Evolutionary conservation across 257 asterid genomes (phyloP).

Genomic region (Solanum pimpinellifolium): DNA sequence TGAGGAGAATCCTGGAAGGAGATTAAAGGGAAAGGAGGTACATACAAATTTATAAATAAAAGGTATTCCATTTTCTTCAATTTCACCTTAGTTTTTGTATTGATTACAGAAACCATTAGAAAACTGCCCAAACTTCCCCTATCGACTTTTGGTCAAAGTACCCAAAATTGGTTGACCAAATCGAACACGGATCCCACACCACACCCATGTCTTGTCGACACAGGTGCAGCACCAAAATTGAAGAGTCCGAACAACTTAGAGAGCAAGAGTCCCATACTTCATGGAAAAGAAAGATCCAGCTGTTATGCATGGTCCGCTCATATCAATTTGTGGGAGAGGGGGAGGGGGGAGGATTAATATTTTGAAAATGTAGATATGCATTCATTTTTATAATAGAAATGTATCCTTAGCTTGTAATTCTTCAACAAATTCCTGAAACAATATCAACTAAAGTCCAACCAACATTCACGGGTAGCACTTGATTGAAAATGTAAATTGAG

Average conservation of each 20-base stretch:
- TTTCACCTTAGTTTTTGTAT: not conserved
- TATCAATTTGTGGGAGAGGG: not conserved
- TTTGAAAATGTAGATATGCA: not conserved
- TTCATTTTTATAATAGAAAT: not conserved
- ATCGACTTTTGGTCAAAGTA: not conserved
- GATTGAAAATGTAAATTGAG: not conserved
- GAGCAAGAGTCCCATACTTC: not conserved
- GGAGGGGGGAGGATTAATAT: not conserved
- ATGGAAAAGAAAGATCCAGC: not conserved
- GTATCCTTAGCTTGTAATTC: not conserved
- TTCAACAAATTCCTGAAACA: not conserved
- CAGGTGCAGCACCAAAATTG: not conserved
- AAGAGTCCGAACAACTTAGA: not conserved
- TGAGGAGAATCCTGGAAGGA: not conserved
- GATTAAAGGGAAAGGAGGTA: not conserved
- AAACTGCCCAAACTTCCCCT: not conserved
- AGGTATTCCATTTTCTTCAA: not conserved
- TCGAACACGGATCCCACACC: not conserved
- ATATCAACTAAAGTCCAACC: not conserved
- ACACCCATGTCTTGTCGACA: not conserved
- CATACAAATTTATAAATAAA: too few species aligned
- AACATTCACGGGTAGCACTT: not conserved
- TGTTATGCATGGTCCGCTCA: not conserved
- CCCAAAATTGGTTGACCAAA: not conserved
- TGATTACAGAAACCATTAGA: too few species aligned